phyloP scores from a whole-genome alignment of 1,284 basidiomycete genomes.

The Ganoderma leucocontextum region DNA sequence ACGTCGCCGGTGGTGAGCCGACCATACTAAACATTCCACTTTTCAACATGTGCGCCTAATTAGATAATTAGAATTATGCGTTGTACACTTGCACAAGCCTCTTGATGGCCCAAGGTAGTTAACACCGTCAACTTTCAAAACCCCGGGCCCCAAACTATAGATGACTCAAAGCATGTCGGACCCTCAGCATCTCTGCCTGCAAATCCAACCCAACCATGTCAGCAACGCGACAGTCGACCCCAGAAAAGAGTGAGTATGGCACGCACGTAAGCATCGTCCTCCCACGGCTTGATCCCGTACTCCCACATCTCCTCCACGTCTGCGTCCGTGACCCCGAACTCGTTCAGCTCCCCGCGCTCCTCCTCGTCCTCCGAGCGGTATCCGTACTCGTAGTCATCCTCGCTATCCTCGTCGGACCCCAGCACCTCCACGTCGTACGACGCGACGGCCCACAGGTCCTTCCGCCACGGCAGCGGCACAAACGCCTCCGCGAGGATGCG shows the following conservation, averaged over 20 bases:
- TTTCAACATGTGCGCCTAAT: too few relatives aligned
- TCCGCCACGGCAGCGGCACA: slow-evolving; percentile 19
- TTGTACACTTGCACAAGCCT: too few relatives aligned
- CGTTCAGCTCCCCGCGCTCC: slow-evolving; percentile 36
- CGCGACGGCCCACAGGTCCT: slow-evolving; percentile 15
- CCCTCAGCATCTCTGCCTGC: slow-evolving; percentile 7
- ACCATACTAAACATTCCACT: too few relatives aligned
- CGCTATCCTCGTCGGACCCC: slow-evolving; percentile 13
- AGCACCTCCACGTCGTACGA: slow-evolving; percentile 10
- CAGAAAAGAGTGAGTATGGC: neutral
- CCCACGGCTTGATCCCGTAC: slow-evolving; percentile 56
- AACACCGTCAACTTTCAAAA: neutral
- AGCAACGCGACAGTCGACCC: neutral
- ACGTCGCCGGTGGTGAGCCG: too few relatives aligned
- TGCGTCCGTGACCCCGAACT: slow-evolving; percentile 46
- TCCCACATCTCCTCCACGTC: slow-evolving; percentile 47
- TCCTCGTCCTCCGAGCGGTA: slow-evolving; percentile 16
- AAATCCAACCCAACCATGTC: neutral
- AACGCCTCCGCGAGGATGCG: slow-evolving; percentile 18
- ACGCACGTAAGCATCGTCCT: slow-evolving; percentile 52
- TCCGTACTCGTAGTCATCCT: slow-evolving; percentile 3
- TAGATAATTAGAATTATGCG: too few relatives aligned
- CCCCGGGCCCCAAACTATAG: neutral
- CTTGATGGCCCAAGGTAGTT: too few relatives aligned
- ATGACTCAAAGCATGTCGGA: neutral